phyloP scores from a whole-genome alignment of 2,329 filamentous ascomycete species.

The Aspergillus hiratsukae region DNA sequence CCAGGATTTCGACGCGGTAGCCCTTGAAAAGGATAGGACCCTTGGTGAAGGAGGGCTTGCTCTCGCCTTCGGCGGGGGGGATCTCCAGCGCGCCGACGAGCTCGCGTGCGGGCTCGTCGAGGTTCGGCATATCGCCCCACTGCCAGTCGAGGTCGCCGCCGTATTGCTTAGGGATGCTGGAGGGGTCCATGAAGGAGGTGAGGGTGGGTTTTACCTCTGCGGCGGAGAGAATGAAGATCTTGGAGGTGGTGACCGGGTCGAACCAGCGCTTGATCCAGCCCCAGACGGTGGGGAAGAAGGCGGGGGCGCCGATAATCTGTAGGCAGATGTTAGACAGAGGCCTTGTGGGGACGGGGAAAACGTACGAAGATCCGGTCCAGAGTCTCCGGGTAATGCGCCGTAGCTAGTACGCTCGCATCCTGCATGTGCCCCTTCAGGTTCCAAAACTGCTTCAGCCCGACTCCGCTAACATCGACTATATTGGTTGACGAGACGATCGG shows the following conservation, averaged over 20 bases:
- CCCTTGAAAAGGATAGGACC: conserved; percentile 34
- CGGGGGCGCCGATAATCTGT: conserved; percentile 76
- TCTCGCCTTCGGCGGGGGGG: conserved; percentile 19
- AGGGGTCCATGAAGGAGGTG: conserved; percentile 71
- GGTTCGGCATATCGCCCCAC: conserved; percentile 68
- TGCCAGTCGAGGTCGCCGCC: conserved; percentile 80
- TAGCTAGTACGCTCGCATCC: conserved; percentile 79
- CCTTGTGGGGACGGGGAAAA: conserved; percentile 1
- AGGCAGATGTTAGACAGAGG: background rate
- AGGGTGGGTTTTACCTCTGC: conserved; percentile 73
- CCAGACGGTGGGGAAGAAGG: conserved; percentile 88
- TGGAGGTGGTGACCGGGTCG: conserved; percentile 86
- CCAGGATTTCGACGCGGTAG: conserved; percentile 30
- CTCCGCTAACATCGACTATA: conserved; percentile 86
- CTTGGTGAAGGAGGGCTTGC: conserved; percentile 28
- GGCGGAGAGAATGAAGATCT: conserved; percentile 83
- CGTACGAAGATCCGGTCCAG: conserved; percentile 71
- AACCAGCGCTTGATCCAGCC: conserved; percentile 96
- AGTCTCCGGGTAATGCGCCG: conserved; percentile 92
- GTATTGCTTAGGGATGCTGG: conserved; percentile 84
- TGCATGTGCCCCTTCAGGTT: conserved; percentile 93
- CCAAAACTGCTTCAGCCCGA: conserved; percentile 92
- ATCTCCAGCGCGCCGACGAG: conserved; percentile 29
- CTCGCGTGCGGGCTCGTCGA: conserved; percentile 53
- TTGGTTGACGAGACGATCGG: conserved; percentile 91